Evolutionary conservation across 169 alveolate genomes (phyloP), one percentile per base, ranked within the genome.

Genomic region (Plasmodium gonderi): DNA sequence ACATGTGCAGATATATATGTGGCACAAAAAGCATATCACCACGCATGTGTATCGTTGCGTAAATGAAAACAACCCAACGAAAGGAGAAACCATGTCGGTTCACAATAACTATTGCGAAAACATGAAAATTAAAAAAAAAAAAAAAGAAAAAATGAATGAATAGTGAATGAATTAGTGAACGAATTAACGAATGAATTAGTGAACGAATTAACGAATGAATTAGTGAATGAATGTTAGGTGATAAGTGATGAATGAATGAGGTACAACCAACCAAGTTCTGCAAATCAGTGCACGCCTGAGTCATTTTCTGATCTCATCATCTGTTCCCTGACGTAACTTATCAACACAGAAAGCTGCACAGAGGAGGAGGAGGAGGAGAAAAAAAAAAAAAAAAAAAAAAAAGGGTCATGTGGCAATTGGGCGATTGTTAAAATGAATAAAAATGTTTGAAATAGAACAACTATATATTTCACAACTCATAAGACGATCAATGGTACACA

Each of bases 321-420:
- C 42, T 87, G 93, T 60, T 87, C 93, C 68, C 36, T 74, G 36
- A 87, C 68, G 44, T 76, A 26, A 49, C 68, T 87, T 11, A 82
- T 75, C 49, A 87, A 67, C 47, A 75, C 68, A 47, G 31, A 36
- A 8, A 87, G 93, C 93, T 87, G 72, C 36, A 60, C 6, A 60
- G 0, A n/a, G 36, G 38, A 8, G n/a, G n/a, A n/a, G 72, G 72
- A 36, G 51, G 51, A 42, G 9, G 51, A 42, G 12, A 7, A 75
- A 45, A 29, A 87, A 54, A 75, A n/a, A 87, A 40, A 76, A 33
- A 36, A 23, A 60, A 47, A 78, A 78, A 78, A 51, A 47, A 23
- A 40, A 79, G n/a, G n/a, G n/a, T n/a, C n/a, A n/a, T 20, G 72
- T 11, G 72, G 26, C n/a, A n/a, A n/a, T 4, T 4, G 17, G 33